Conservation (phyloP, 2,329 filamentous ascomycete genomes). For the Zopfia rhizophila region DNA sequence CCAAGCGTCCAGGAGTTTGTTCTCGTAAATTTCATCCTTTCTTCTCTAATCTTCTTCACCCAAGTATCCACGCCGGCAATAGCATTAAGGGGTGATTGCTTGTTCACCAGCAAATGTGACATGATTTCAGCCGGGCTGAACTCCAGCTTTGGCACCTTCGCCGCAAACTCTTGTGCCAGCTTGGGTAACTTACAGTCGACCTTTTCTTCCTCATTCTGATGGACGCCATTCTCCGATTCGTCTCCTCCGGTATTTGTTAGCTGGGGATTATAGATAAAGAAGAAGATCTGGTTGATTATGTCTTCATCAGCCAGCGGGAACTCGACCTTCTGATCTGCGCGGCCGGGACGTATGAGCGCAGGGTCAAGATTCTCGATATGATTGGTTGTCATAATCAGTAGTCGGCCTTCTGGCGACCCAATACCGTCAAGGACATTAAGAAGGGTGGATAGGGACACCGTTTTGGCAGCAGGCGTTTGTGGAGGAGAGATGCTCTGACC, state of each 20-base stretch:
- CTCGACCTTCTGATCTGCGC: conserved; percentile 72
- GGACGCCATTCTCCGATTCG: conserved; percentile 5
- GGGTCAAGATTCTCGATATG: conserved; percentile 77
- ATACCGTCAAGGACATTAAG: conserved; percentile 85
- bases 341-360: conserved; percentile 76
- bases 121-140: conserved; percentile 28
- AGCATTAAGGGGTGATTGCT: conserved; percentile 23
- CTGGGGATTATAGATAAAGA: conserved; percentile 20
- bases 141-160: conserved; percentile 21
- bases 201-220: no score
- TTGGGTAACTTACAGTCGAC: conserved; percentile 20
- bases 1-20: conserved; percentile 6
- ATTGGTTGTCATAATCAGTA: conserved; percentile 85
- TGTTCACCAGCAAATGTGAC: conserved; percentile 26
- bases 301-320: conserved; percentile 54
- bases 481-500: no score
- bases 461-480: no score
- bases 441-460: conserved; percentile 78
- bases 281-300: conserved; percentile 24
- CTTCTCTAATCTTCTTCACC: conserved; percentile 22
- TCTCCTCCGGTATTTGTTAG: conserved; percentile 4
- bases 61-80: conserved; percentile 21
- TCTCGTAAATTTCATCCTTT: conserved; percentile 24
- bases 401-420: conserved; percentile 77
- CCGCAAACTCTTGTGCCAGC: conserved; percentile 26